Conservation (phyloP, 257 asterid genomes). For the Cynanchum wilfordii region DNA sequence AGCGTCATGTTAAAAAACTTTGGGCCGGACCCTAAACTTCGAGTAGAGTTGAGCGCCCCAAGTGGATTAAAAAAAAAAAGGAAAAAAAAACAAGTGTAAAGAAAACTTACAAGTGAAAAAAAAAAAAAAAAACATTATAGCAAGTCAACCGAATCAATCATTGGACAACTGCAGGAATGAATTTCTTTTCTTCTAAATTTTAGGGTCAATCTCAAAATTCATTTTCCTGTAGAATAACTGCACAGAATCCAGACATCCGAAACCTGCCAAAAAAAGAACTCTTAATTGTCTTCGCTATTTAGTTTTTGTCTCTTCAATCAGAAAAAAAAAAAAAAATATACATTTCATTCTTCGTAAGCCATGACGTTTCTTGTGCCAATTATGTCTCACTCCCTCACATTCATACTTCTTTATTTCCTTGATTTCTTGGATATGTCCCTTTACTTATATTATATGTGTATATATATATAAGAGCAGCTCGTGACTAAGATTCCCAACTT, state of each 20-base stretch:
- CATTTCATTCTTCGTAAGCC: conserved; percentile 14
- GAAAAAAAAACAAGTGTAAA: too few relatives aligned
- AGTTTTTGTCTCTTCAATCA: not conserved
- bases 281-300: not conserved
- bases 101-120: too few relatives aligned
- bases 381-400: not conserved
- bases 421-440: not conserved
- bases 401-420: not conserved
- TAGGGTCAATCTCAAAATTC: not conserved
- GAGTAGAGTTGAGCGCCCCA: too few relatives aligned
- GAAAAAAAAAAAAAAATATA: not conserved
- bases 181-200: not conserved
- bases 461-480: not conserved
- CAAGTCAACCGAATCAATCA: not conserved
- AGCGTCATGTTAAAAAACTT: too few relatives aligned
- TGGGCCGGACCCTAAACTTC: too few relatives aligned
- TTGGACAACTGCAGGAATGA: not conserved
- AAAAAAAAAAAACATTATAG: too few relatives aligned
- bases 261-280: not conserved
- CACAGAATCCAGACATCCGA: not conserved
- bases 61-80: too few relatives aligned
- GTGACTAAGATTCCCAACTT: not conserved
- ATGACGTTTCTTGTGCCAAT: not conserved
- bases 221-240: not conserved
- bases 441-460: not conserved